phyloP scores from a whole-genome alignment of 2,329 filamentous ascomycete genomes.

The Penicillium decumbens region DNA sequence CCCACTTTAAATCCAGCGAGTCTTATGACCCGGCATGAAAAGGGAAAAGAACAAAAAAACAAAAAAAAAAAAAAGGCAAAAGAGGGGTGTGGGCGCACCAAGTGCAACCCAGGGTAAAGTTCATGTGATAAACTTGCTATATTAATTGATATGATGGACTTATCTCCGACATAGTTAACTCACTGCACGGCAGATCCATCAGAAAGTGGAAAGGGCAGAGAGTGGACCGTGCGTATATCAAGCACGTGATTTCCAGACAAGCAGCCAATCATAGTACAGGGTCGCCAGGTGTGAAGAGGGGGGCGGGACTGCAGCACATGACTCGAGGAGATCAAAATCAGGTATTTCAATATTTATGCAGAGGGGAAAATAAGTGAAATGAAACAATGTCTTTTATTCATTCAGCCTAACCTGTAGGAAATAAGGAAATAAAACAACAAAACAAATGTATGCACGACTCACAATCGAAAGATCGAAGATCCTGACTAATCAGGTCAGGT shows the following conservation, averaged over 20 bases:
- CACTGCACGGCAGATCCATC: background rate
- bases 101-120: constrained; percentile 10
- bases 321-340: constrained; percentile 14
- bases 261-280: constrained; percentile 26
- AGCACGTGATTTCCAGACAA: constrained; percentile 28
- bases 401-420: background rate
- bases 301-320: constrained; percentile 41
- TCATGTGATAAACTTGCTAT: background rate
- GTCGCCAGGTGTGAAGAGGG: constrained; percentile 23
- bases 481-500: constrained; percentile 28
- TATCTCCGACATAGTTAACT: background rate
- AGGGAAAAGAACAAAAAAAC: background rate
- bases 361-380: background rate
- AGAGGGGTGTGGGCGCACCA: background rate
- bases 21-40: constrained; percentile 13
- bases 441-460: background rate
- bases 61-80: background rate
- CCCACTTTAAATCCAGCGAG: constrained; percentile 7
- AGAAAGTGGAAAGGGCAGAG: background rate
- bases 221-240: constrained; percentile 12
- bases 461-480: background rate
- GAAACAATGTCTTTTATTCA: background rate
- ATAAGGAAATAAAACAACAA: background rate
- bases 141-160: background rate
- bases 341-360: background rate